Conservation (phyloP, 2,329 filamentous ascomycete species). For the Parastagonospora nodorum region DNA sequence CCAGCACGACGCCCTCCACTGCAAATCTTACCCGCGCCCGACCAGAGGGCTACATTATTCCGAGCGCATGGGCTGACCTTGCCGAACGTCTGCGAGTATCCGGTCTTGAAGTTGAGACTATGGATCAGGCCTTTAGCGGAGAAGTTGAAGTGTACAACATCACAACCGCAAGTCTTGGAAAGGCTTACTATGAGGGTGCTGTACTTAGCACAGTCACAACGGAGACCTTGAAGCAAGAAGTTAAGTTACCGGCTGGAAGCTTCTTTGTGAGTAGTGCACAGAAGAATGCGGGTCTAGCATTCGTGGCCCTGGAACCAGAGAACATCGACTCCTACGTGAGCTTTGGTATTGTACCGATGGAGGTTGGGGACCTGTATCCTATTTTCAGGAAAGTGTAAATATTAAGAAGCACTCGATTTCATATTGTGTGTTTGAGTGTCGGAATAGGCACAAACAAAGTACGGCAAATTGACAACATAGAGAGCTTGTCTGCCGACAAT, state of each 20-base stretch:
- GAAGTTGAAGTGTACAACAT: constrained; percentile 44
- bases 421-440: no score
- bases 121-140: constrained; percentile 33
- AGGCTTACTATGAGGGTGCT: constrained; percentile 41
- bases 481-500: no score
- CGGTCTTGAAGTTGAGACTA: constrained; percentile 40
- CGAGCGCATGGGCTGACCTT: constrained; percentile 42
- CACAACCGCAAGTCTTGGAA: constrained; percentile 31
- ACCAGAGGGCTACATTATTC: constrained; percentile 45
- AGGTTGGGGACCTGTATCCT: constrained; percentile 42
- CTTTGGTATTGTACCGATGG: constrained; percentile 44
- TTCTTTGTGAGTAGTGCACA: constrained; percentile 42
- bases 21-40: constrained; percentile 41
- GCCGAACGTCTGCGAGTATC: constrained; percentile 37
- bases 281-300: constrained; percentile 46
- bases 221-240: constrained; percentile 24
- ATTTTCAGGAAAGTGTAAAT: constrained; percentile 25
- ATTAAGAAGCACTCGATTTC: no score
- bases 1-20: constrained; percentile 41
- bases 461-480: no score
- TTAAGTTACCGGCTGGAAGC: constrained; percentile 39
- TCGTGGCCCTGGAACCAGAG: constrained; percentile 47
- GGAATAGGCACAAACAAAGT: no score
- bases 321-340: constrained; percentile 46
- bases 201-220: constrained; percentile 41